These are phyloP conservation scores for Lachnellula suecica DNA, from an alignment of 2,329 filamentous ascomycete genomes.

Conservation along the genomic window DNA sequence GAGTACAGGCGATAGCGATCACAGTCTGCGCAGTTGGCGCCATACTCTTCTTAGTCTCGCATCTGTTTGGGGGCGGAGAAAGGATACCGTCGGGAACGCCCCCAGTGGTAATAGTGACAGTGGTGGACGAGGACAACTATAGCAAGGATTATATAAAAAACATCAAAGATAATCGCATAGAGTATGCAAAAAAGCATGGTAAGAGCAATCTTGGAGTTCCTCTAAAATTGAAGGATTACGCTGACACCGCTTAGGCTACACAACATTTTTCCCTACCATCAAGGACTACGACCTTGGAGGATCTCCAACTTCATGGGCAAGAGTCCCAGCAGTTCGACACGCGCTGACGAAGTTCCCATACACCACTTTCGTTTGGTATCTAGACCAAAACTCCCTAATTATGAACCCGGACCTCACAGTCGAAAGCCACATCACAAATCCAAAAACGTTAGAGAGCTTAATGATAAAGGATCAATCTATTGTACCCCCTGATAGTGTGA, in stretches of 20 bases:
- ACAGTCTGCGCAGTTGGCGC: slow-evolving; percentile 31
- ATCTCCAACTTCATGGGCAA: slow-evolving; percentile 66
- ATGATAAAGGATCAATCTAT: slow-evolving; percentile 87
- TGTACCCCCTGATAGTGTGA: slow-evolving; percentile 94
- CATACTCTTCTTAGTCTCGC: slow-evolving; percentile 61
- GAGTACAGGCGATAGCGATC: slow-evolving; percentile 59
- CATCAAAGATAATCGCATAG: slow-evolving; percentile 77
- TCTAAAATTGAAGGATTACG: neutral
- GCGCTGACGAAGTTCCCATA: slow-evolving; percentile 79
- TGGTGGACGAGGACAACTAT: slow-evolving; percentile 67
- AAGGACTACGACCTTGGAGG: slow-evolving; percentile 71
- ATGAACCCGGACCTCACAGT: slow-evolving; percentile 77
- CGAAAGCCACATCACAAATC: slow-evolving; percentile 68
- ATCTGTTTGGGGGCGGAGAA: slow-evolving; percentile 27
- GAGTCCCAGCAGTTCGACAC: slow-evolving; percentile 84
- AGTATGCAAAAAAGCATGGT: slow-evolving; percentile 89
- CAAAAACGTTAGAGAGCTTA: slow-evolving; percentile 65
- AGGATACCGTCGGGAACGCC: slow-evolving; percentile 52
- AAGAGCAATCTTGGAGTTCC: slow-evolving; percentile 32
- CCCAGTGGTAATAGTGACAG: slow-evolving; percentile 77
- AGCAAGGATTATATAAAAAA: slow-evolving; percentile 67
- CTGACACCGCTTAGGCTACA: slow-evolving; percentile 64
- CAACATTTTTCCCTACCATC: slow-evolving; percentile 77
- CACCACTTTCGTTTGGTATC: slow-evolving; percentile 80
- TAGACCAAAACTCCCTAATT: slow-evolving; percentile 82